phyloP scores from a whole-genome alignment of 1,284 basidiomycete genomes.

The Cutaneotrichosporon mucoides region DNA sequence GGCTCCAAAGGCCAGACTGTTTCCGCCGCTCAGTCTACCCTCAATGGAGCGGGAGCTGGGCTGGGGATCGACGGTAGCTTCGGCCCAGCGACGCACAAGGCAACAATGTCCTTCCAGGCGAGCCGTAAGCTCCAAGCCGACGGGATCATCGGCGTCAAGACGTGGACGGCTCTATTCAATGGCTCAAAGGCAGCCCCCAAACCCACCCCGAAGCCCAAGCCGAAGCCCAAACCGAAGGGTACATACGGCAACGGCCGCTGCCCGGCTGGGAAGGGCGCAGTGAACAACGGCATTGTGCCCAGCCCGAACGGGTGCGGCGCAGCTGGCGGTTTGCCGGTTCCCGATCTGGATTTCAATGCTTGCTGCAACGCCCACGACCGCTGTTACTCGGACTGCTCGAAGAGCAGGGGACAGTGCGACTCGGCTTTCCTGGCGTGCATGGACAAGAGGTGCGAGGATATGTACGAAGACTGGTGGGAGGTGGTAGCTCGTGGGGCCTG shows the following conservation, averaged over 20 bases:
- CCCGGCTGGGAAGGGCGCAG: too few relatives aligned
- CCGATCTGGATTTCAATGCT: background rate
- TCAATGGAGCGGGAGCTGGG: background rate
- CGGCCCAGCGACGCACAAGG: background rate
- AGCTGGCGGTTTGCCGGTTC: background rate
- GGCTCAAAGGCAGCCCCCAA: too few relatives aligned
- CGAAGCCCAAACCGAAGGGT: too few relatives aligned
- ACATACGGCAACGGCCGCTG: too few relatives aligned
- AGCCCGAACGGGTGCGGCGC: background rate
- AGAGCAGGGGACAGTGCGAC: slow-evolving; percentile 3
- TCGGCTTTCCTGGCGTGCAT: background rate
- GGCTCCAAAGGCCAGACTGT: slow-evolving; percentile 1
- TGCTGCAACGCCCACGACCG: slow-evolving; percentile 4
- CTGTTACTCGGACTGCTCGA: background rate
- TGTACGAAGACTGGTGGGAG: too few relatives aligned
- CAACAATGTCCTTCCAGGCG: background rate
- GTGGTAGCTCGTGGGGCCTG: too few relatives aligned
- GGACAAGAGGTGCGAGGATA: background rate
- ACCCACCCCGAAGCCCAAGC: too few relatives aligned
- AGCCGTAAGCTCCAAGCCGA: background rate
- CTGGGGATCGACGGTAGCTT: slow-evolving; percentile 9
- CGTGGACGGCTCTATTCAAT: slow-evolving; percentile 8
- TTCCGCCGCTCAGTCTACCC: slow-evolving; percentile 2
- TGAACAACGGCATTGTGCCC: too few relatives aligned
- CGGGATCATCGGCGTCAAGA: slow-evolving; percentile 3